phyloP scores from a whole-genome alignment of 1,284 basidiomycete species.

The Exobasidium rhododendri region DNA sequence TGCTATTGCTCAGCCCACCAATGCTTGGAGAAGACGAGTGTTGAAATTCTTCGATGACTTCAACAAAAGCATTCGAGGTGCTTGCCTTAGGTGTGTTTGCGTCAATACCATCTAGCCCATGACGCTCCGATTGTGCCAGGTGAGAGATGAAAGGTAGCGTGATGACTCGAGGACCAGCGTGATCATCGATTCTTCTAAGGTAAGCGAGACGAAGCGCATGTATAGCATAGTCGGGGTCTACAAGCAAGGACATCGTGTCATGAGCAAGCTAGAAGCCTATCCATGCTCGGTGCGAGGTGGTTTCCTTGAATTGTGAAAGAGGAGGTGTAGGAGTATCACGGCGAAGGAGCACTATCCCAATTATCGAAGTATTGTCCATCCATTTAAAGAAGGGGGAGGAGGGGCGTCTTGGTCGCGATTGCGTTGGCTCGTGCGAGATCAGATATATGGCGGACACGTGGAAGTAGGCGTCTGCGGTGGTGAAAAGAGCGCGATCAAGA shows the following conservation, averaged over 20 bases:
- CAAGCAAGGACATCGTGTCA: constrained; percentile 4
- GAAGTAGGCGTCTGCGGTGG: not conserved
- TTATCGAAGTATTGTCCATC: no score
- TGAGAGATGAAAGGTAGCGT: constrained; percentile 27
- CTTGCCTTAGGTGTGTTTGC: no score
- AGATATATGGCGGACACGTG: not conserved
- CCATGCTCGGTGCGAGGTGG: not conserved
- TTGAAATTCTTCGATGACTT: not conserved
- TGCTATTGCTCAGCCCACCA: constrained; percentile 1
- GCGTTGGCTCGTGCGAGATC: not conserved
- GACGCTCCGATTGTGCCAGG: not conserved
- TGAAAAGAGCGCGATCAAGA: no score
- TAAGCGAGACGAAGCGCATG: constrained; percentile 43
- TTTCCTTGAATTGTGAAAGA: no score
- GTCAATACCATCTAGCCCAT: not conserved
- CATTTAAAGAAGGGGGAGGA: no score
- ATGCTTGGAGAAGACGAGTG: constrained; percentile 9
- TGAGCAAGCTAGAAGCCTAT: not conserved
- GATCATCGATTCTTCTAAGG: constrained; percentile 42
- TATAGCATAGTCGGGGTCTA: constrained; percentile 26
- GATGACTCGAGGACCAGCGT: constrained; percentile 38
- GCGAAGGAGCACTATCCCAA: no score
- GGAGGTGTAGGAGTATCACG: no score
- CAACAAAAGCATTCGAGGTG: not conserved
- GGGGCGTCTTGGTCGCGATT: not conserved